Conservation (phyloP, 768 basidiomycete genomes). For the Gelatoporia subvermispora region DNA sequence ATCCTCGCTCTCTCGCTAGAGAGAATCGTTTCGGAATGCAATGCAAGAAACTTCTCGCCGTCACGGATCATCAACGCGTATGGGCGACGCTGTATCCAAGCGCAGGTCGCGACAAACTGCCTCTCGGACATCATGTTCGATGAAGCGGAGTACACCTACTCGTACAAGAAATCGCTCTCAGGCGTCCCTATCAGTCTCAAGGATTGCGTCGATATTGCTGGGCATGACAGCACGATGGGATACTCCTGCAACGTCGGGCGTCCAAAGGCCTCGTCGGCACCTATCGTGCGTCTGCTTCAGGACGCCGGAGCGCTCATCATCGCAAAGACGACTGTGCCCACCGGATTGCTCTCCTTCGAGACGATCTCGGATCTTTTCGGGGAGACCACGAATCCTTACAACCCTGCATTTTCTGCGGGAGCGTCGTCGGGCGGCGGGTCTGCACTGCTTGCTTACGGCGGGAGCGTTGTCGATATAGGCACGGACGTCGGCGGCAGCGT, state of each 20-base stretch:
- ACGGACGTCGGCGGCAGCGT: constrained; percentile 49
- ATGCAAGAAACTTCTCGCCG: constrained; percentile 22
- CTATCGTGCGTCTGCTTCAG: constrained; percentile 34
- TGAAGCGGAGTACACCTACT: constrained; percentile 16
- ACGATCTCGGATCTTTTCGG: constrained; percentile 42
- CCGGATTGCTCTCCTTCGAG: constrained; percentile 37
- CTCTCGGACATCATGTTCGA: constrained; percentile 41
- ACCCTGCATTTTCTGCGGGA: constrained; percentile 35
- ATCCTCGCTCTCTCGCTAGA: constrained; percentile 33
- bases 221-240: constrained; percentile 43
- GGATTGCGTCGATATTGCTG: constrained; percentile 41
- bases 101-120: constrained; percentile 45
- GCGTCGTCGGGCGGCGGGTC: constrained; percentile 50
- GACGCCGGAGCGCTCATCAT: constrained; percentile 40
- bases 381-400: constrained; percentile 44
- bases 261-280: constrained; percentile 31
- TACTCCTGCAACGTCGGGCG: constrained; percentile 33
- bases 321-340: constrained; percentile 40
- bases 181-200: constrained; percentile 49
- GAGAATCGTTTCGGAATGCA: constrained; percentile 31
- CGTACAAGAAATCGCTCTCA: constrained; percentile 26
- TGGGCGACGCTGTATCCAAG: constrained; percentile 34
- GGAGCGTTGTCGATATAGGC: constrained; percentile 40
- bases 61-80: constrained; percentile 33
- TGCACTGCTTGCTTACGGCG: constrained; percentile 42